phyloP scores from a whole-genome alignment of 1,284 basidiomycete genomes.

The Fistulina hepatica region DNA sequence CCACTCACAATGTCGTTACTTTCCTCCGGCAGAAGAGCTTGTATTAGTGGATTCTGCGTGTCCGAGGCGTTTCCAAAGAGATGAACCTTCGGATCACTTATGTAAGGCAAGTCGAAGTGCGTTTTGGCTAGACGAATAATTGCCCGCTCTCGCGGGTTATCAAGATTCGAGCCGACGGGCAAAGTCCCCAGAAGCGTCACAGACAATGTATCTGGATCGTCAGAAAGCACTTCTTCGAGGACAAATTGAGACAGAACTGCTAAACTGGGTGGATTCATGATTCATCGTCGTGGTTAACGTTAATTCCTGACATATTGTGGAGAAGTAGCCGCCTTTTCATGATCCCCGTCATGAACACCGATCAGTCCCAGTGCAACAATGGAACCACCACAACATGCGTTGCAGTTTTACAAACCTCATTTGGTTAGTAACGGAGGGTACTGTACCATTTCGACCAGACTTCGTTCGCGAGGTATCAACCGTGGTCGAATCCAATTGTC shows the following conservation, averaged over 20 bases:
- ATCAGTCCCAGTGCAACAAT: too few species aligned
- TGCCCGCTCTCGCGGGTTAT: neutral
- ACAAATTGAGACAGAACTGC: slow-evolving; percentile 1
- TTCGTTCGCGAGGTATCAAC: too few species aligned
- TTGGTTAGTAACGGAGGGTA: too few species aligned
- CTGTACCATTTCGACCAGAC: too few species aligned
- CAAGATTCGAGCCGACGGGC: neutral
- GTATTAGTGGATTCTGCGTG: neutral
- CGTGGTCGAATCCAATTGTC: too few species aligned
- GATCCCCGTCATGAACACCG: too few species aligned
- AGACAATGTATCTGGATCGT: neutral
- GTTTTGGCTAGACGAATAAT: neutral
- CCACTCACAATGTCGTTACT: slow-evolving; percentile 35
- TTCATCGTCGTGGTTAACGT: too few species aligned
- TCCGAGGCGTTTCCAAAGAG: neutral
- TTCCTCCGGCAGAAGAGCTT: slow-evolving; percentile 17
- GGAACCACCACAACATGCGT: too few species aligned
- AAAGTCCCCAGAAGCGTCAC: neutral
- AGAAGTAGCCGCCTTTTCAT: too few species aligned
- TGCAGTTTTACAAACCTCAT: too few species aligned
- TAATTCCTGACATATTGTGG: too few species aligned
- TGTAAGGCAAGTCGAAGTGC: neutral
- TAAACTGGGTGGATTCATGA: too few species aligned
- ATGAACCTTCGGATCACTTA: neutral
- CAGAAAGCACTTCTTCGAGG: neutral